A percentile compares a stretch with the other conserved stretches of the same genome.
Conservation (phyloP, 495 filamentous ascomycete species). For the Aspergillus mulundensis region DNA sequence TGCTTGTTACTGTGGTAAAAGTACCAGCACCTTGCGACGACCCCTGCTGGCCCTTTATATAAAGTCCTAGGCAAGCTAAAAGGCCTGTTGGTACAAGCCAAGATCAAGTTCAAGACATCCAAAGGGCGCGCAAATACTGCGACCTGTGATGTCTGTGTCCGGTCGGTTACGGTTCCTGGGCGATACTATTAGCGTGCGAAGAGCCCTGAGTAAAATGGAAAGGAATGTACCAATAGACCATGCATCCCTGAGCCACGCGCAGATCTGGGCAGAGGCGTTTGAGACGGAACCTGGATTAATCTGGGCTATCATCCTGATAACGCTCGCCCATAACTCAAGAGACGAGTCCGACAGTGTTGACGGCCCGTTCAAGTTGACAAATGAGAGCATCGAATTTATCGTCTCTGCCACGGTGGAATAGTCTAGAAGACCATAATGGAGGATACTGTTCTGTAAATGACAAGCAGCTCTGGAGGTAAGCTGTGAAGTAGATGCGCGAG, state of each 20-base stretch:
- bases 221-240: conserved; percentile 71
- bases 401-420: conserved; percentile 59
- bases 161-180: conserved; percentile 34
- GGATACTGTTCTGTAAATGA: conserved; percentile 63
- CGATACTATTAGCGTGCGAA: conserved; percentile 15
- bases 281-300: conserved; percentile 59
- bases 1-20: conserved; percentile 31
- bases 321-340: conserved; percentile 65
- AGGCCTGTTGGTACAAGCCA: conserved; percentile 40
- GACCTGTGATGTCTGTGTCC: conserved; percentile 38
- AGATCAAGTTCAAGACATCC: conserved; percentile 33
- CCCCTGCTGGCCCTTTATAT: conserved; percentile 25
- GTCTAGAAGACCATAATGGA: conserved; percentile 58
- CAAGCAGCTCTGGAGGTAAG: conserved; percentile 76
- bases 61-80: conserved; percentile 19
- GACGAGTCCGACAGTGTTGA: conserved; percentile 74
- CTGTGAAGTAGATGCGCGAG: conserved; percentile 64
- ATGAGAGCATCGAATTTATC: conserved; percentile 64
- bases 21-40: conserved; percentile 34
- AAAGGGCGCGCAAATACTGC: conserved; percentile 40
- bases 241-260: conserved; percentile 73
- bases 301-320: conserved; percentile 50
- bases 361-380: conserved; percentile 77
- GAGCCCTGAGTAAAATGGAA: not conserved
- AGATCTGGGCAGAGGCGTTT: conserved; percentile 61